phyloP scores from a whole-genome alignment of 306 rosid species.

The Abrus precatorius region DNA sequence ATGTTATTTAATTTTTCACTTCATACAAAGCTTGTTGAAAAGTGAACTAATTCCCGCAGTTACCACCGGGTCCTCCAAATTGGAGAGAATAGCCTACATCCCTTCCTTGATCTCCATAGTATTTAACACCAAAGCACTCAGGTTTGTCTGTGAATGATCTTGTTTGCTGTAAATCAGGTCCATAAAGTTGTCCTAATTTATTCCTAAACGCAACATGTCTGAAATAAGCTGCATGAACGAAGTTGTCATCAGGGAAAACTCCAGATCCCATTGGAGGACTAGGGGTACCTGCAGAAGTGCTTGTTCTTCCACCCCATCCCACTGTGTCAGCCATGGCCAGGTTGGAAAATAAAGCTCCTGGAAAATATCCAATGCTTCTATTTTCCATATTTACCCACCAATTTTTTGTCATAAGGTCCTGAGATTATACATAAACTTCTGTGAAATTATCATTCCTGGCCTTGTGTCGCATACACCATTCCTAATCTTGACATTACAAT shows the following conservation, averaged over 20 bases:
- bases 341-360: constrained; percentile 1
- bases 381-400: neutral
- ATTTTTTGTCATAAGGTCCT: neutral
- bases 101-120: neutral
- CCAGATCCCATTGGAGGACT: constrained; percentile 43
- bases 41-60: neutral
- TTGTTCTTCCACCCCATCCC: constrained; percentile 42
- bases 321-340: neutral
- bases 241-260: neutral
- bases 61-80: constrained; percentile 28
- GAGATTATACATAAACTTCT: neutral
- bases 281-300: neutral
- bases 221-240: neutral
- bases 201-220: neutral
- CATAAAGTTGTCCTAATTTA: neutral
- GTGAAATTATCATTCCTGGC: neutral
- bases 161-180: accelerated
- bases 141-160: accelerated
- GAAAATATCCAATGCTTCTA: constrained; percentile 3
- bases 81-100: neutral
- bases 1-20: neutral
- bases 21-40: neutral
- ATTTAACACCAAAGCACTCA: neutral
- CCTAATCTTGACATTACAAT: neutral
- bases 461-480: neutral